phyloP scores from a whole-genome alignment of 73 alveolate genomes.

The Paramecium bursaria region DNA sequence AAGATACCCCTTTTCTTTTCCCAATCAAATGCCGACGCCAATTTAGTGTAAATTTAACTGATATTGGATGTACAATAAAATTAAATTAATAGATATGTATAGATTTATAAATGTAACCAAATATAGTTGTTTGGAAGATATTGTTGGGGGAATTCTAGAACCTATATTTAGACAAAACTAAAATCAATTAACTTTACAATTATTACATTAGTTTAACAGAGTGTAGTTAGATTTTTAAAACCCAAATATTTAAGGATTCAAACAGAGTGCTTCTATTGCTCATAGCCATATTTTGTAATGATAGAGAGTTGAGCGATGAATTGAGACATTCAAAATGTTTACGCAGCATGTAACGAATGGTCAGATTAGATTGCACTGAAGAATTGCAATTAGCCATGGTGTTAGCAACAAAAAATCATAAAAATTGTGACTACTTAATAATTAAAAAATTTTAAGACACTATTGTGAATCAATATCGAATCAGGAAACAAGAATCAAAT shows the following conservation, averaged over 20 bases:
- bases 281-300: slow-evolving; percentile 9
- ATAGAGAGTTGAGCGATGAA: slow-evolving; percentile 37
- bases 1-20: no score
- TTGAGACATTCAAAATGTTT: slow-evolving; percentile 35
- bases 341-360: slow-evolving; percentile 22
- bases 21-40: no score
- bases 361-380: slow-evolving; percentile 26
- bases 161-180: no score
- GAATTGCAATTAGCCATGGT: not conserved
- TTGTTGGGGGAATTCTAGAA: no score
- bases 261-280: not conserved
- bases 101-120: no score
- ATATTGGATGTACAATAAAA: no score
- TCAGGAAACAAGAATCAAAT: not conserved
- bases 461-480: not conserved
- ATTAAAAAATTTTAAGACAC: slow-evolving; percentile 36
- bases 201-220: slow-evolving; percentile 20
- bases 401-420: slow-evolving; percentile 10
- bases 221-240: slow-evolving; percentile 47
- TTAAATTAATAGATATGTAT: no score
- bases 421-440: slow-evolving; percentile 47
- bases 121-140: no score
- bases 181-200: not conserved
- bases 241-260: slow-evolving; percentile 10
- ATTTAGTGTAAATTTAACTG: no score